Conservation (phyloP, 805 yeast genomes). For the Scheffersomyces lignosus region DNA sequence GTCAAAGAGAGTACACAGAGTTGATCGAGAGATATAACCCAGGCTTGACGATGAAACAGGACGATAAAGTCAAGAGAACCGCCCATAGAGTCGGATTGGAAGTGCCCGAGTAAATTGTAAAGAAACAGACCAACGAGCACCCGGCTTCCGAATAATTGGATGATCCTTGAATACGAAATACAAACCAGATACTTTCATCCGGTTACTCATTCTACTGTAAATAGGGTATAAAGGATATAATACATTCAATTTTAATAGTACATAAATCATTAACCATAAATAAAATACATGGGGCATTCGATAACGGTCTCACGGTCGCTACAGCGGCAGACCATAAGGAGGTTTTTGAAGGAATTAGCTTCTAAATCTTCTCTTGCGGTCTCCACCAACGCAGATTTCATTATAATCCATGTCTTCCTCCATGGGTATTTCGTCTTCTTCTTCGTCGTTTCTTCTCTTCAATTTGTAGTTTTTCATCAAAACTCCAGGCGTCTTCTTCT, state of each 20-base stretch:
- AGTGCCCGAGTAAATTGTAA: constrained; percentile 38
- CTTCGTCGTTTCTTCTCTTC: constrained; percentile 28
- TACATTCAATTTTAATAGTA: background rate
- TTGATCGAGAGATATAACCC: constrained; percentile 85
- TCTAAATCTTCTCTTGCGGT: constrained; percentile 16
- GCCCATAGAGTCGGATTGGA: constrained; percentile 86
- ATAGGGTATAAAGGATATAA: too few relatives aligned
- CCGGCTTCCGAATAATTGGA: too few relatives aligned
- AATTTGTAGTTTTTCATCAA: constrained; percentile 28
- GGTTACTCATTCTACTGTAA: too few relatives aligned
- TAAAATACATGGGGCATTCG: background rate
- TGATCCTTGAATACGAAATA: too few relatives aligned
- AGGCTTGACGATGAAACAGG: constrained; percentile 72
- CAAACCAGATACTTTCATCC: too few relatives aligned
- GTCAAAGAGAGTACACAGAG: constrained; percentile 77
- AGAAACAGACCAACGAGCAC: too few relatives aligned
- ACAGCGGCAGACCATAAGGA: too few relatives aligned
- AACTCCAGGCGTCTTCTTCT: constrained; percentile 23
- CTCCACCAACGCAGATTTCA: constrained; percentile 14
- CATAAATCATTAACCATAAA: background rate
- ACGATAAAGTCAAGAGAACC: constrained; percentile 73
- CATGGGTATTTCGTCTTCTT: constrained; percentile 11
- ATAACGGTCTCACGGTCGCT: too few relatives aligned
- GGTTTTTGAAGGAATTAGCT: too few relatives aligned
- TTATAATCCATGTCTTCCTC: constrained; percentile 4